A percentile compares a stretch with the other conserved stretches of the same genome.
Conservation (phyloP, 805 yeast species). For the Candida verbasci region DNA sequence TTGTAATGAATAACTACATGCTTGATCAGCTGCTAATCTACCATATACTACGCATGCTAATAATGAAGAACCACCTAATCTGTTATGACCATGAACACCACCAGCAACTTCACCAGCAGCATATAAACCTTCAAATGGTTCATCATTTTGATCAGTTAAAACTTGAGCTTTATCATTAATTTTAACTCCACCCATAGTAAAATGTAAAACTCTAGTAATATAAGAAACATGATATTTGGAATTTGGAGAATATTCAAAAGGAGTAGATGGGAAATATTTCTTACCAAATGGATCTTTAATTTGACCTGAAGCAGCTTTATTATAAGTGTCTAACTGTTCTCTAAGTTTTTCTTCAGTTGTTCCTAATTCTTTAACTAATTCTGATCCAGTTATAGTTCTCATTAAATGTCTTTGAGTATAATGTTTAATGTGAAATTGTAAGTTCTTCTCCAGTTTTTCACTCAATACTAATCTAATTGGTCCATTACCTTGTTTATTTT, state of each 20-base stretch:
- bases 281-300: constrained; percentile 42
- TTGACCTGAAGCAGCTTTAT: constrained; percentile 38
- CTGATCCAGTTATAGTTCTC: constrained; percentile 41
- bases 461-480: constrained; percentile 51
- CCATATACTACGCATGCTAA: constrained; percentile 45
- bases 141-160: constrained; percentile 18
- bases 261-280: constrained; percentile 45
- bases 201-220: constrained; percentile 58
- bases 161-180: constrained; percentile 49
- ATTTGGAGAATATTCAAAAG: constrained; percentile 29
- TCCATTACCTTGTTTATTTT: constrained; percentile 30
- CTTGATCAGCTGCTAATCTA: constrained; percentile 39
- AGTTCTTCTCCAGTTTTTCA: constrained; percentile 39
- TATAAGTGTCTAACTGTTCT: constrained; percentile 36
- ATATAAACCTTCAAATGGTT: constrained; percentile 31
- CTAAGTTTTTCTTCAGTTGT: constrained; percentile 23
- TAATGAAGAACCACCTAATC: constrained; percentile 41
- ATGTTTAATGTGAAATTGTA: constrained; percentile 52
- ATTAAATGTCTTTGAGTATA: constrained; percentile 53
- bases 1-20: constrained; percentile 26
- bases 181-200: constrained; percentile 70
- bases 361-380: constrained; percentile 38
- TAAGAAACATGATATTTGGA: constrained; percentile 47
- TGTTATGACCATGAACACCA: constrained; percentile 43
- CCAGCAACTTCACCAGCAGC: constrained; percentile 45